Conservation (phyloP, 495 filamentous ascomycete species). For the Penicillium silybi region DNA sequence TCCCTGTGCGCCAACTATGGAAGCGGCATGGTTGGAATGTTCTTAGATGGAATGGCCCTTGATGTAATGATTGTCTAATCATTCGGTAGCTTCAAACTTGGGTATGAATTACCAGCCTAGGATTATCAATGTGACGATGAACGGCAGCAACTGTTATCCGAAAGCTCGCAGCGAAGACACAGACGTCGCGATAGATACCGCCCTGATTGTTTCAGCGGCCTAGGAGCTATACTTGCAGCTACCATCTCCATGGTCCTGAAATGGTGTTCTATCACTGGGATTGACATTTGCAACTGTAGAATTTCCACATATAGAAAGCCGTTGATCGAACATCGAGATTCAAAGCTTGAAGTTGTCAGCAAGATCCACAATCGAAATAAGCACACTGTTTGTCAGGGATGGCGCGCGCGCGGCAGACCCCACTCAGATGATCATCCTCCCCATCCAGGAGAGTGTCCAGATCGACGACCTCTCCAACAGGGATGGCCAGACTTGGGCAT, state of each 20-base stretch:
- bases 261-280: no score
- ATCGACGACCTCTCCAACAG: slow-evolving; percentile 16
- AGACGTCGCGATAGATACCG: no score
- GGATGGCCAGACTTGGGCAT: slow-evolving; percentile 16
- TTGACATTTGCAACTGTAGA: not conserved
- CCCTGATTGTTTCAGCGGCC: not conserved
- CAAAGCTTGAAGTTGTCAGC: no score
- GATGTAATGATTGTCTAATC: not conserved
- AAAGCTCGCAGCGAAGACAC: no score
- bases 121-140: not conserved
- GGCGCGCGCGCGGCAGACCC: slow-evolving; percentile 19
- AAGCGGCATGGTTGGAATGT: not conserved
- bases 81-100: not conserved
- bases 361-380: not conserved
- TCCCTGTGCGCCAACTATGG: not conserved
- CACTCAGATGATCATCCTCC: slow-evolving; percentile 27
- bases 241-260: not conserved
- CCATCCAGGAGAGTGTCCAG: slow-evolving; percentile 14
- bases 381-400: slow-evolving; percentile 2
- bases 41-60: not conserved
- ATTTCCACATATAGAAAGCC: slow-evolving; percentile 1
- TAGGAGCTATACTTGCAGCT: no score
- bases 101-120: not conserved
- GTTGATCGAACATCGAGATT: no score
- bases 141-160: no score